Base-by-base conservation (phyloP, 1,284 basidiomycete species). In the Pseudozyma hubeiensis region DNA sequence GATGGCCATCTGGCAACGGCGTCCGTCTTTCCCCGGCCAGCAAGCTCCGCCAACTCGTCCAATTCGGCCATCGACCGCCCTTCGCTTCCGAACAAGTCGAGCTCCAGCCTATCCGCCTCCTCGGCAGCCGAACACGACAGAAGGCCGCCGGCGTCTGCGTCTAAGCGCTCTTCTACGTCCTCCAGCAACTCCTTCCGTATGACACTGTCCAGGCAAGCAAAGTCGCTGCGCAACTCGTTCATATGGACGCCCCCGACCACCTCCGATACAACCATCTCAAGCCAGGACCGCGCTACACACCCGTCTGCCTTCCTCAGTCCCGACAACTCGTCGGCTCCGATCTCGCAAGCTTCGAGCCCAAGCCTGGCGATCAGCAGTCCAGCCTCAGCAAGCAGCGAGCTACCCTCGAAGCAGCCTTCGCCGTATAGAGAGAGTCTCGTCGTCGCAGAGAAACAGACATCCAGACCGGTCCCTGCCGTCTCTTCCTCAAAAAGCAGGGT, bases 191-290 rank as follows among this genome's bases (percentile, higher is more conserved):
- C 58, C 16, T 67, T 73, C 49, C 58, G 64, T 16, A 64, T 67
- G 64, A 61, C 70, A 4, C 46, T 73, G 47, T 64, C 70, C 11
- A 68, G 61, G 35, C 66, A 67, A 40, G 70, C 65, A 5, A 73
- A 61, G 44, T 51, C 54, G 8, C 40, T 73, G 33, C 61, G 67
- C 13, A 64, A 64, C 31, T 68, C 70, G 13, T 62, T 73, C 48
- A 41, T 68, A 48, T 64, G 65, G 65, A 61, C 19, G 7, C 51
- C 62, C 1, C 48, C 59, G 2, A 6, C 31, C 17, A 56, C 54
- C 4, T 2, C 19, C 14, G 53, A 33, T 13, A 41, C 37, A 50
- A 14, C 19, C 34, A 5, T 41, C 17, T 8, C 14, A 29, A 45
- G 39, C 8, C 41, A 41, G n/a, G 57, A 66, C 24, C 43, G 37